Evolutionary conservation across 1,139 yeast genomes (phyloP), one percentile per base, ranked within the genome.

Genomic region (Taiozyma sp.): DNA sequence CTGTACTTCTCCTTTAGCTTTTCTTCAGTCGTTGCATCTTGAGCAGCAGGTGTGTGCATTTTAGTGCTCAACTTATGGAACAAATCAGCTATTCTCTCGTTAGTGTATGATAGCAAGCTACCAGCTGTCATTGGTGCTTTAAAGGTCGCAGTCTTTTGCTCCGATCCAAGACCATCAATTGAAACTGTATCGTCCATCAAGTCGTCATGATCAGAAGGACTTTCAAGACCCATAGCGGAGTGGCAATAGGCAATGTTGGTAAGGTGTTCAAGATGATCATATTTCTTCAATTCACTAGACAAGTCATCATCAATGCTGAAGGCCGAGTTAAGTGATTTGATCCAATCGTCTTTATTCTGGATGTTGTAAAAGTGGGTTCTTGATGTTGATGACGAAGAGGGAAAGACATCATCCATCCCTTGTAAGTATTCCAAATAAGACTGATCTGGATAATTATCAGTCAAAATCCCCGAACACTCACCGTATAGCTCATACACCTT

Each of bases 251-350:
- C 3, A 7, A 38, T 19, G 14, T 8, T 19, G 13, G 3, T 38
- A 5, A 19, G 19, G 24, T 12, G 41, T 10, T 22, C 41, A 24
- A 40, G 14, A 13, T 43, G 38, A 27, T 48, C 51, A 48, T n/a
- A 23, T 32, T 43, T 48, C 19, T 40, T 40, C 39, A 54, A 45
- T 28, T 51, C 56, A 40, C 42, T 47, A 4, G 48, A 32, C 3
- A 56, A 28, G 29, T 59, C 50, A 12, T 55, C 59, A 45, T 58
- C 59, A 28, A 56, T 41, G 12, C 48, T 57, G 32, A 60, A 57
- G 3, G 58, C 61, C 7, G 54, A 52, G 41, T 57, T 48, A 41
- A 60, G 51, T 1, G 59, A 49, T n/a, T 50, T 44, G 13, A 56
- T 50, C 60, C 59, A 58, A 19, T 53, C 60, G 4, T 52, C 56